These are phyloP conservation scores for Phytophthora sansomeana DNA, from an alignment of 352 stramenopile genomes.

Conservation along the genomic window DNA sequence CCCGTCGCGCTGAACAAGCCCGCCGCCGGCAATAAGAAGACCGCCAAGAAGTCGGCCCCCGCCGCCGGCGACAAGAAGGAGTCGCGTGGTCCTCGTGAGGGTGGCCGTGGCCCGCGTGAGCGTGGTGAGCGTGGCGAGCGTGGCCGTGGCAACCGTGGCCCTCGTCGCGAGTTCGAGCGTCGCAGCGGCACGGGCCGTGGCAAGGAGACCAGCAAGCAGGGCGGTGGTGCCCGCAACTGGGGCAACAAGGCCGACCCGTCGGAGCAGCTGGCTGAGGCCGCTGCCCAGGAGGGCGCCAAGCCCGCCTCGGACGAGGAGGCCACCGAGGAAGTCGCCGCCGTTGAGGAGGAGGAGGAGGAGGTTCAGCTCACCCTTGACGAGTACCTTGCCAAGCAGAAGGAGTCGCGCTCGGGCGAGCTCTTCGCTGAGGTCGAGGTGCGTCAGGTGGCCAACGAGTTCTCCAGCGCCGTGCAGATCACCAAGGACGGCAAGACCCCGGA, in stretches of 20 bases:
- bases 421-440: slow-evolving; percentile 86
- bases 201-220: slow-evolving; percentile 96
- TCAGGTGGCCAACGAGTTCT: slow-evolving; percentile 93
- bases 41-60: slow-evolving; percentile 64
- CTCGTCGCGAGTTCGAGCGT: slow-evolving; percentile 93
- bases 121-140: slow-evolving; percentile 52
- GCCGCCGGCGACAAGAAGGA: slow-evolving; percentile 67
- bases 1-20: slow-evolving; percentile 86
- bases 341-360: slow-evolving; percentile 85
- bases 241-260: slow-evolving; percentile 94
- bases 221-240: slow-evolving; percentile 96
- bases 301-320: slow-evolving; percentile 59
- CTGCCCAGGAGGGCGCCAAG: slow-evolving; percentile 65
- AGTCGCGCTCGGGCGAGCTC: slow-evolving; percentile 71
- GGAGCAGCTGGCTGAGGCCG: slow-evolving; percentile 77
- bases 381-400: slow-evolving; percentile 87
- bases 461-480: slow-evolving; percentile 70
- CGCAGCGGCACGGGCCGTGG: slow-evolving; percentile 95
- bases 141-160: slow-evolving; percentile 60
- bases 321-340: slow-evolving; percentile 47
- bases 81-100: slow-evolving; percentile 55
- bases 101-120: slow-evolving; percentile 49
- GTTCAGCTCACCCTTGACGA: slow-evolving; percentile 86
- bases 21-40: slow-evolving; percentile 85
- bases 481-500: slow-evolving; percentile 90